These are phyloP conservation scores for Plicaturopsis crispa DNA, from an alignment of 768 basidiomycete species.

Conservation along the genomic window DNA sequence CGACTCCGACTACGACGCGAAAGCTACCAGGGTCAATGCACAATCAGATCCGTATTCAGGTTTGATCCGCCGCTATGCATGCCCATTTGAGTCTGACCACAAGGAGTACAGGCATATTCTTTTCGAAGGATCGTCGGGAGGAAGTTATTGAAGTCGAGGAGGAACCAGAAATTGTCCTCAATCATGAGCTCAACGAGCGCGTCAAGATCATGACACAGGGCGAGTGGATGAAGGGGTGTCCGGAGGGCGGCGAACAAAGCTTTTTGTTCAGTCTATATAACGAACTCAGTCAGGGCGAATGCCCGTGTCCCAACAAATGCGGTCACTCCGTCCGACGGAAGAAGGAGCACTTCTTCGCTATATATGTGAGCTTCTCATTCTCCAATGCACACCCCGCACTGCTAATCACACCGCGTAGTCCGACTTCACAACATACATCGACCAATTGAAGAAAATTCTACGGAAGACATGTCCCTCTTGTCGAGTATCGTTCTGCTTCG, in stretches of 20 bases:
- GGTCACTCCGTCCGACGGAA: conserved; percentile 51
- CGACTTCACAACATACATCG: conserved; percentile 64
- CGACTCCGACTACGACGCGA: conserved; percentile 68
- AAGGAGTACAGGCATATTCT: conserved; percentile 75
- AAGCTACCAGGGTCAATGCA: conserved; percentile 30
- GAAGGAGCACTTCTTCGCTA: conserved; percentile 75
- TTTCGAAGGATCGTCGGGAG: conserved; percentile 89
- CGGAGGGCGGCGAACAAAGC: conserved; percentile 86
- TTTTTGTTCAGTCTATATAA: conserved; percentile 83
- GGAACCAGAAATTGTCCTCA: conserved; percentile 48
- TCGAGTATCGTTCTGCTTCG: conserved; percentile 56
- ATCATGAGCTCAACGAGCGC: conserved; percentile 30
- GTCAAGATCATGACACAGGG: conserved; percentile 77
- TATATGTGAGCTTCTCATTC: conserved; percentile 53
- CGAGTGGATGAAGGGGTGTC: conserved; percentile 97
- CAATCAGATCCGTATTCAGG: conserved; percentile 89
- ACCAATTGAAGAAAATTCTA: conserved; percentile 51
- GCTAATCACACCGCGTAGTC: conserved; percentile 35
- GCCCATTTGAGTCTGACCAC: no score
- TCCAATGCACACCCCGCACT: not conserved
- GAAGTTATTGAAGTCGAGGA: conserved; percentile 91
- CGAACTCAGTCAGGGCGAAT: conserved; percentile 54
- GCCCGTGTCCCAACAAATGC: conserved; percentile 72
- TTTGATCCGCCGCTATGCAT: conserved; percentile 12
- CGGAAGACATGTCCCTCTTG: conserved; percentile 58